Percentiles rank a stretch among this genome's conserved stretches.
Evolutionary conservation across 176 grass and related monocot genomes (phyloP).

Genomic region (Zea mays): DNA sequence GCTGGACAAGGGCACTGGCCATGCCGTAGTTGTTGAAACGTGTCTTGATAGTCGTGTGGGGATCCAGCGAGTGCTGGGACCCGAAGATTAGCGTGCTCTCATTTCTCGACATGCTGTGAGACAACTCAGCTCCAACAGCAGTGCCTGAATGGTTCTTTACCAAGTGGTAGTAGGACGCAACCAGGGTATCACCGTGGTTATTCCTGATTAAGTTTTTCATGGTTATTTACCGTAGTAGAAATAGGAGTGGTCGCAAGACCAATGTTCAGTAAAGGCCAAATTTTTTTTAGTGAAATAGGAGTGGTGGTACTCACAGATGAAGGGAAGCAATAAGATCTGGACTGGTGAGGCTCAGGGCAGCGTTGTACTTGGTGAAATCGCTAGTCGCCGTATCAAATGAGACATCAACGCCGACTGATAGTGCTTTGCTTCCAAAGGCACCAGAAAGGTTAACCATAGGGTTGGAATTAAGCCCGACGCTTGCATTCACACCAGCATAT

Average conservation of each 20-base stretch:
- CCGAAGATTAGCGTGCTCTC: slow-evolving; percentile 69
- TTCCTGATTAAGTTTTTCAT: slow-evolving; percentile 50
- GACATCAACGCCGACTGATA: slow-evolving; percentile 68
- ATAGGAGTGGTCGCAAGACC: neutral
- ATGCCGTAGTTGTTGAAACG: slow-evolving; percentile 87
- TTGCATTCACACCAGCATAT: slow-evolving; percentile 57
- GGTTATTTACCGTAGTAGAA: slow-evolving; percentile 22
- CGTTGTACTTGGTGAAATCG: slow-evolving; percentile 75
- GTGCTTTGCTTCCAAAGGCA: slow-evolving; percentile 61
- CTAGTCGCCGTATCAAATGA: slow-evolving; percentile 65
- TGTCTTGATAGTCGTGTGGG: slow-evolving; percentile 61
- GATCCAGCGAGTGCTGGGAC: slow-evolving; percentile 55
- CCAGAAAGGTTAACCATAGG: slow-evolving; percentile 72
- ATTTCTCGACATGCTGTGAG: slow-evolving; percentile 68
- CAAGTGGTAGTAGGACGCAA: slow-evolving; percentile 72
- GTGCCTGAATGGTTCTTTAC: slow-evolving; percentile 50
- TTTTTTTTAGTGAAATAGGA: no score
- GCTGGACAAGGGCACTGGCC: slow-evolving; percentile 71
- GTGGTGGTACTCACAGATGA: slow-evolving; percentile 56
- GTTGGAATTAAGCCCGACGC: slow-evolving; percentile 59
- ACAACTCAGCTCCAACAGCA: slow-evolving; percentile 69
- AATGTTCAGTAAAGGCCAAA: slow-evolving; percentile 4
- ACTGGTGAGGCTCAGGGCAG: slow-evolving; percentile 58
- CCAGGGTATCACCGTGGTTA: slow-evolving; percentile 72
- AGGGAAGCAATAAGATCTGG: slow-evolving; percentile 61